Conservation (phyloP, 2,329 filamentous ascomycete genomes). For the Calonectria pseudoturangicola region DNA sequence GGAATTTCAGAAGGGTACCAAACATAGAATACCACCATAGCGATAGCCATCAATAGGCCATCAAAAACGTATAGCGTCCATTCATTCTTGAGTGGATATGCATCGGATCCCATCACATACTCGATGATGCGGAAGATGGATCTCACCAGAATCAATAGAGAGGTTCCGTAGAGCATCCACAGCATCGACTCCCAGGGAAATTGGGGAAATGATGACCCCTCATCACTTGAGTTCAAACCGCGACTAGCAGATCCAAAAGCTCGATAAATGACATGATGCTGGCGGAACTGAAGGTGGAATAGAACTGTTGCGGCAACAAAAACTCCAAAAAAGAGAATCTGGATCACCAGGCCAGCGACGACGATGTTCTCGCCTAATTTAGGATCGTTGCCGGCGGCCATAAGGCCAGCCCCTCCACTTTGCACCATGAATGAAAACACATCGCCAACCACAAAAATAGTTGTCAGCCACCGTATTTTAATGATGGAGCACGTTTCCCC, state of each 20-base stretch:
- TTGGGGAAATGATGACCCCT: no score
- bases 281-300: not conserved
- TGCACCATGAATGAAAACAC: slow-evolving; percentile 44
- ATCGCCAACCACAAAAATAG: slow-evolving; percentile 45
- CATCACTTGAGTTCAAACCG: not conserved
- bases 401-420: slow-evolving; percentile 52
- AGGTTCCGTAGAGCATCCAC: slow-evolving; percentile 59
- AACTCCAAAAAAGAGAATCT: slow-evolving; percentile 71
- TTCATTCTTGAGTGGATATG: not conserved
- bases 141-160: slow-evolving; percentile 62
- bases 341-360: slow-evolving; percentile 70
- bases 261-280: not conserved
- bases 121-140: slow-evolving; percentile 57
- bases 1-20: not conserved
- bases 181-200: slow-evolving; percentile 60
- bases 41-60: not conserved
- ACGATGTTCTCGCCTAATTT: slow-evolving; percentile 63
- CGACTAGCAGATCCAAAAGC: not conserved
- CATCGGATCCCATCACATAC: slow-evolving; percentile 13
- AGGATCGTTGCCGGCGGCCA: slow-evolving; percentile 56
- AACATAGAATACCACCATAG: not conserved
- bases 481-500: slow-evolving; percentile 49
- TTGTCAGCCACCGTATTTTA: slow-evolving; percentile 44
- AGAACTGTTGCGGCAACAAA: slow-evolving; percentile 62
- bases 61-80: slow-evolving; percentile 15